Evolutionary conservation across 2,329 filamentous ascomycete species (phyloP), one percentile per base, ranked within the genome.

Genomic region (Phyllachora maydis): DNA sequence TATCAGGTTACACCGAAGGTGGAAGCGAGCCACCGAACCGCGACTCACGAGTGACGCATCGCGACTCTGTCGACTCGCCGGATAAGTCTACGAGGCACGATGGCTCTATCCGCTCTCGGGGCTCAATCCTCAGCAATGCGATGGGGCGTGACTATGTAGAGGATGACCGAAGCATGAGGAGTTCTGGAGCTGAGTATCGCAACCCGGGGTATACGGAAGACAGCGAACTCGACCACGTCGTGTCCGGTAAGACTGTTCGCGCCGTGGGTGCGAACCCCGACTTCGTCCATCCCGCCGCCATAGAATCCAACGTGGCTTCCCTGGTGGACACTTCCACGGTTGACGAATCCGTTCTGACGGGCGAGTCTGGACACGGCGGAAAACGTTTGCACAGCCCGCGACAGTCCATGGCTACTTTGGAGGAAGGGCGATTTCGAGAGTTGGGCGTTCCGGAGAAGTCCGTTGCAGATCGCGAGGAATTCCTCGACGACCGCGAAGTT

Each of bases 251-350:
- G 35, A 65, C 77, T 26, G 67, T 92, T 14, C 66, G 64, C 15
- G 66, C 64, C 11, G 50, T 81, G 22, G 73, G 64, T 19, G 69
- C 70, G 8, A 91, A 78, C 35, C 73, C 81, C 2, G 61, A 78
- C 33, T 73, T 81, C 38, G 61, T 90, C 3, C 69, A 82, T 16
- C 35, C 70, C 66, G 2, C 67, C 65, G 79, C 65, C 3, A 70
- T 91, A 0, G 83, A 93, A 45, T 93, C 83, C 9, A 77, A 76
- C 7, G 83, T 95, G 8, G 85, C 85, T 6, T 93, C 83, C 10
- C 54, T 95, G 5, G 53, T 72, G 2, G 74, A 88, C 35, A 79
- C 82, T 11, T 85, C 81, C 1, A 52, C 61, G 44, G 42, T 66
- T 10, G 61, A 66, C 4, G 61, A 62, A 24, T 90, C 81, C 3